Evolutionary conservation across 2,329 filamentous ascomycete genomes (phyloP).

Genomic region (Neonectria coccinea): DNA sequence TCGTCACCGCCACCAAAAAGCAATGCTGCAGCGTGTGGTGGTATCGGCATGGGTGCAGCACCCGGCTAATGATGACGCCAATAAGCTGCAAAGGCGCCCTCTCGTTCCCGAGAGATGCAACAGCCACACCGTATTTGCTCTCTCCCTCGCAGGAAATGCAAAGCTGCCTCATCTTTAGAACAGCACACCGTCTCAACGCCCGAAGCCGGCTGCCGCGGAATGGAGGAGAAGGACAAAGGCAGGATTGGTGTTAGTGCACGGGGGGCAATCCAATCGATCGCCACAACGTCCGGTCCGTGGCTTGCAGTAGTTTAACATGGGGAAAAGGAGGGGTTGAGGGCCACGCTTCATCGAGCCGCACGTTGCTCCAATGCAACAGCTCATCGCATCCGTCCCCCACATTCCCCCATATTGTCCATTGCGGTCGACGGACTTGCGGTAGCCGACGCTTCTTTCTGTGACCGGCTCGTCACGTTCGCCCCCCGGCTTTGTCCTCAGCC

Average conservation of each 20-base stretch:
- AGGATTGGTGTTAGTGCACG: constrained; percentile 2
- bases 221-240: constrained; percentile 19
- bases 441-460: not conserved
- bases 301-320: constrained; percentile 45
- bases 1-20: constrained; percentile 9
- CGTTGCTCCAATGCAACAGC: not conserved
- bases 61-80: not conserved
- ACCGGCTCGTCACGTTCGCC: constrained; percentile 1
- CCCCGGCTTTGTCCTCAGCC: constrained; percentile 15
- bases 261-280: constrained; percentile 22
- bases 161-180: constrained; percentile 3
- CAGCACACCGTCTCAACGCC: not conserved
- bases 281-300: constrained; percentile 35
- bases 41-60: not conserved
- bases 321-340: constrained; percentile 43
- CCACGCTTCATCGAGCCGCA: constrained; percentile 21
- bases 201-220: constrained; percentile 14
- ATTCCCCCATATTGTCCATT: not conserved
- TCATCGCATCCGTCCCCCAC: not conserved
- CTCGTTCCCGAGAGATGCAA: constrained; percentile 9
- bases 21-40: constrained; percentile 2
- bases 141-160: not conserved
- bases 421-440: too few relatives aligned
- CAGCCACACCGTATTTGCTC: not conserved
- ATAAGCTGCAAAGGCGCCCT: constrained; percentile 3